These are phyloP conservation scores for Ensete ventricosum DNA, from an alignment of 176 grass and related monocot species.

Conservation along the genomic window DNA sequence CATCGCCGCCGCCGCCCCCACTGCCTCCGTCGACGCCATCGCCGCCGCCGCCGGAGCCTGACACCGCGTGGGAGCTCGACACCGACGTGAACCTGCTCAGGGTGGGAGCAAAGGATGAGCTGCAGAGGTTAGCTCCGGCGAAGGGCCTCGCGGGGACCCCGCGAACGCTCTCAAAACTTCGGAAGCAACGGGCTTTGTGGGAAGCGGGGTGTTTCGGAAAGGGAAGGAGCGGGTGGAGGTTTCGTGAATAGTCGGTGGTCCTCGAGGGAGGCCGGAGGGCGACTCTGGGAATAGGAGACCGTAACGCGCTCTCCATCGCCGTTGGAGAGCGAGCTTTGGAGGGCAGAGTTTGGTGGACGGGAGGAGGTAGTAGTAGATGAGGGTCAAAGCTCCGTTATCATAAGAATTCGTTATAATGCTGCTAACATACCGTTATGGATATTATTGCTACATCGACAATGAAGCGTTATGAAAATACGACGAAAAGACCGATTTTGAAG, in stretches of 20 bases:
- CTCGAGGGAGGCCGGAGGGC: constrained; percentile 1
- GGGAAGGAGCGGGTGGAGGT: neutral
- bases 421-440: neutral
- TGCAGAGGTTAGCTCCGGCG: neutral
- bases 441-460: too few relatives aligned
- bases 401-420: neutral
- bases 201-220: neutral
- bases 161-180: neutral
- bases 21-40: constrained; percentile 14
- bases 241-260: neutral
- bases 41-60: constrained; percentile 19
- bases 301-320: constrained; percentile 40
- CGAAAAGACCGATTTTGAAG: too few relatives aligned
- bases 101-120: neutral
- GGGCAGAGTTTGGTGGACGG: neutral
- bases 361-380: neutral
- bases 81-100: constrained; percentile 23
- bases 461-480: too few relatives aligned
- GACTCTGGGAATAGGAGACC: constrained; percentile 18
- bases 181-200: constrained; percentile 20
- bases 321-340: neutral
- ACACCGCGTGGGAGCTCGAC: constrained; percentile 22
- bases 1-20: constrained; percentile 14
- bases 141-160: neutral
- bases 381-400: neutral